Evolutionary conservation across 116 monocot species (phyloP), one percentile per base, ranked within the genome.

Genomic region (Posidonia oceanica): DNA sequence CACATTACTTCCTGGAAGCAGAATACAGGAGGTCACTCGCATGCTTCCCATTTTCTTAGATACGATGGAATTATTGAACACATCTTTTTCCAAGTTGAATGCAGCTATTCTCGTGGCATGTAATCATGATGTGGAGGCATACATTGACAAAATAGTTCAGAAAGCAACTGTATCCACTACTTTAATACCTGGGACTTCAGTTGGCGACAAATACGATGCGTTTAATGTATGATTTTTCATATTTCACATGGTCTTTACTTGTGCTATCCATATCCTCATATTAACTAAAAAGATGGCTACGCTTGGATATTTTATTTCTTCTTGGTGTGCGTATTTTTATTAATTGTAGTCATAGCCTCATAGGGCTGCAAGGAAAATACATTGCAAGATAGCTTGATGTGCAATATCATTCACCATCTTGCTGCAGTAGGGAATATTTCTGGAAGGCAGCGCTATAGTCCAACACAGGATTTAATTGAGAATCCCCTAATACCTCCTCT

Each of bases 1-100:
- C 66, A 84, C 86, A 36, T 79, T 98, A 69, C 86, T 98, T 68
- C 97, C 97, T 63, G 97, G 97, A 77, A 98, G 97, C 79, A 85
- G 97, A 77, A 62, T 92, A 67, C 97, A 98, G 71, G 97, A 98
- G 67, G 93, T 98, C 55, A 87, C 57, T 52, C 82, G 82, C 7
- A 98, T 98, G 85, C 89, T 98, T 69, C 97, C 97, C 42, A 83
- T 98, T 75, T 98, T 79, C 72, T 64, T 84, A 40, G 60, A 82
- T 60, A 72, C 86, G 12, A 56, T 98, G 61, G 79, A 98, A 70
- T 68, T 75, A 39, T 60, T 98, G 52, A 84, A 75, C 38, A 69
- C 65, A 36, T 71, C 69, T 41, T 80, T 83, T 58, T 29, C 82
- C 64, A 79, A 81, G 52, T 68, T 92, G 70, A 75, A 80, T 23